phyloP scores from a whole-genome alignment of 1,139 yeast genomes.

The Wickerhamiella infanticola region DNA sequence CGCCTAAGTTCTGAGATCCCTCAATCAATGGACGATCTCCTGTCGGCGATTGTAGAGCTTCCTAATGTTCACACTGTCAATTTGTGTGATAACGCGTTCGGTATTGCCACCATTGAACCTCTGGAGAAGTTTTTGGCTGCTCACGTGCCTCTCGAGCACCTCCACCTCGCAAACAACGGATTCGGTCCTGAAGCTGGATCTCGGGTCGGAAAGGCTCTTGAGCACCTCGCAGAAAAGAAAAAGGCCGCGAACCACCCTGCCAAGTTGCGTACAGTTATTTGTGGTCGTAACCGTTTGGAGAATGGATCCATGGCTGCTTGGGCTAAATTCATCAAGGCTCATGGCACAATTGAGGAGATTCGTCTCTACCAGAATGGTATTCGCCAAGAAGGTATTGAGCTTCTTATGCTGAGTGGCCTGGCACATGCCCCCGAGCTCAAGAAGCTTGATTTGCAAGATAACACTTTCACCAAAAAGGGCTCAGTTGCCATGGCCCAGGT shows the following conservation, averaged over 20 bases:
- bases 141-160: constrained; percentile 68
- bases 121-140: constrained; percentile 61
- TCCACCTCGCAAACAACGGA: constrained; percentile 85
- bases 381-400: constrained; percentile 79
- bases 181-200: constrained; percentile 97
- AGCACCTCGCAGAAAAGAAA: constrained; percentile 53
- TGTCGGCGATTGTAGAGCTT: constrained; percentile 58
- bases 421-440: constrained; percentile 42
- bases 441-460: constrained; percentile 81
- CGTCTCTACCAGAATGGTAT: constrained; percentile 91
- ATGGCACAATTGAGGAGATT: constrained; percentile 54
- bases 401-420: constrained; percentile 60
- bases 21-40: constrained; percentile 50
- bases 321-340: constrained; percentile 62
- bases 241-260: constrained; percentile 29
- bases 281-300: constrained; percentile 94
- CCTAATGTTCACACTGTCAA: constrained; percentile 58
- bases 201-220: constrained; percentile 75
- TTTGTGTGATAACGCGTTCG: constrained; percentile 90
- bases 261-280: constrained; percentile 59
- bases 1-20: constrained; percentile 92
- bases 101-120: constrained; percentile 86
- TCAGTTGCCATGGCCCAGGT: constrained; percentile 54
- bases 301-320: constrained; percentile 63
- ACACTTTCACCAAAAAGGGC: constrained; percentile 80